Percentiles rank a stretch among this genome's conserved stretches.
These are phyloP conservation scores for Rosellinia necatrix DNA, from an alignment of 2,329 filamentous ascomycete species.

Conservation along the genomic window DNA sequence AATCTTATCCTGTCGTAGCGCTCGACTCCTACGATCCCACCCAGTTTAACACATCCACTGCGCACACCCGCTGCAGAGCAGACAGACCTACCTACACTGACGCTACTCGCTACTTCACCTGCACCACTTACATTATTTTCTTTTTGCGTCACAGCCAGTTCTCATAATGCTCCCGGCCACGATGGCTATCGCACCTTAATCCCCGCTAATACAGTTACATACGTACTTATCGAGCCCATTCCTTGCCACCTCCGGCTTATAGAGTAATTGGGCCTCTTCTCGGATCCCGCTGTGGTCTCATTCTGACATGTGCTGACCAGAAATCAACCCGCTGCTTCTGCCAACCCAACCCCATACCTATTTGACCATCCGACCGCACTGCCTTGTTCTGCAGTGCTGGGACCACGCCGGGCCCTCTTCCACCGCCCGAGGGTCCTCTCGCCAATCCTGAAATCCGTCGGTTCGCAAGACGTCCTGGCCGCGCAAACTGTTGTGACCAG, in stretches of 20 bases:
- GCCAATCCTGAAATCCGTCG: background rate
- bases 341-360: conserved; percentile 2
- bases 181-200: conserved; percentile 2
- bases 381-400: background rate
- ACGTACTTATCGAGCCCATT: background rate
- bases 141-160: conserved; percentile 2
- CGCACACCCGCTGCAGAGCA: conserved; percentile 1
- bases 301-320: conserved; percentile 1
- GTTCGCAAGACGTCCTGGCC: background rate
- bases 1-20: conserved; percentile 7
- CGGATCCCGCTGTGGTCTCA: background rate
- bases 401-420: background rate
- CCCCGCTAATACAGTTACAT: background rate
- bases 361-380: conserved; percentile 7
- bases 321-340: conserved; percentile 5
- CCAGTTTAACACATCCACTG: conserved; percentile 1
- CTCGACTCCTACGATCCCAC: conserved; percentile 19
- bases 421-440: background rate
- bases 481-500: background rate
- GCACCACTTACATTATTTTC: background rate
- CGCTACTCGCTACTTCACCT: too few species aligned
- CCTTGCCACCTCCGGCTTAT: background rate
- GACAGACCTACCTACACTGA: too few species aligned
- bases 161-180: conserved; percentile 5
- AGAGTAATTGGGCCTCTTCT: background rate